Evolutionary conservation across 192 early-diverging fungal species (phyloP).

Genomic region (Helicostylum pulchrum): DNA sequence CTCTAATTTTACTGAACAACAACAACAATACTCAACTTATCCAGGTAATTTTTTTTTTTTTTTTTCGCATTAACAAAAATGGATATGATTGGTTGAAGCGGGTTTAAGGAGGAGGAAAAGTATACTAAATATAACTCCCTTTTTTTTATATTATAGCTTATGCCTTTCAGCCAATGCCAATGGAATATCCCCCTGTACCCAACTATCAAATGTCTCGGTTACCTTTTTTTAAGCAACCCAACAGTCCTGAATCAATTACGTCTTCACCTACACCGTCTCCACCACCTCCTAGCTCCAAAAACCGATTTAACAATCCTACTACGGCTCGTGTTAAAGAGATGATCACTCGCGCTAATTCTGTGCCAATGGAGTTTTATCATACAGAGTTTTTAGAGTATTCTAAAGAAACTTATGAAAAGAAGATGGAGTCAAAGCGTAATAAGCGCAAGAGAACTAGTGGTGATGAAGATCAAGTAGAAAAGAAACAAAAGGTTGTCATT

Average conservation of each 20-base stretch:
- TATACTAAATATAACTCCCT: neutral
- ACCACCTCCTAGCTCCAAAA: slow-evolving; percentile 4
- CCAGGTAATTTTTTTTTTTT: slow-evolving; percentile 14
- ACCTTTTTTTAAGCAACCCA: slow-evolving; percentile 7
- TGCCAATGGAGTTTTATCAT: slow-evolving; percentile 25
- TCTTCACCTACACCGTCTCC: slow-evolving; percentile 8
- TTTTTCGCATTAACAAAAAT: neutral
- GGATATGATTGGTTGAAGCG: neutral
- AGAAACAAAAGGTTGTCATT: neutral
- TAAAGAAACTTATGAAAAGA: slow-evolving; percentile 25
- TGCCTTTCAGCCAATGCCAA: slow-evolving; percentile 28
- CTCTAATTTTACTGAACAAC: neutral
- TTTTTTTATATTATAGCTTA: slow-evolving; percentile 14
- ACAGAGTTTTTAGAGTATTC: slow-evolving; percentile 25
- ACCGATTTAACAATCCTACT: slow-evolving; percentile 11
- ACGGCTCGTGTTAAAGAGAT: slow-evolving; percentile 19
- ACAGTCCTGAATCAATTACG: slow-evolving; percentile 18
- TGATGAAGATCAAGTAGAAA: slow-evolving; percentile 4
- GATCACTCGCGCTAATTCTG: slow-evolving; percentile 20
- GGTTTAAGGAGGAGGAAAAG: neutral
- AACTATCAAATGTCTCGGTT: slow-evolving; percentile 20
- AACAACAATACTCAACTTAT: slow-evolving; percentile 12
- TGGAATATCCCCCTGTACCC: slow-evolving; percentile 18
- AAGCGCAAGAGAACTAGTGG: slow-evolving; percentile 27
- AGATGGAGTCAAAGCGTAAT: slow-evolving; percentile 32